Conservation (phyloP, 2,329 filamentous ascomycete genomes). For the Colletotrichum neosansevieriae region DNA sequence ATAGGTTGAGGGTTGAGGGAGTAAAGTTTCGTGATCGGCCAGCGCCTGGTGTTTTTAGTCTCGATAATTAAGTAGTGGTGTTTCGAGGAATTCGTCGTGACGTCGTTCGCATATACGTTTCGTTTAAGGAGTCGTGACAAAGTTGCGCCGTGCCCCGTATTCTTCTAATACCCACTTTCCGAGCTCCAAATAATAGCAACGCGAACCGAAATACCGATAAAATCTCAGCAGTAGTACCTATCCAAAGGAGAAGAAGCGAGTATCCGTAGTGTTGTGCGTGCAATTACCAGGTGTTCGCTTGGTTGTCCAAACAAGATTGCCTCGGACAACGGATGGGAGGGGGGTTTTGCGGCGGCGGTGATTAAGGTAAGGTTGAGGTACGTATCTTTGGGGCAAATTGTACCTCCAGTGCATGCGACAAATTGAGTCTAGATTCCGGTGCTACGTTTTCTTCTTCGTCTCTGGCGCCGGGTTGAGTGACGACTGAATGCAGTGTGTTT, state of each 20-base stretch:
- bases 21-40: not conserved
- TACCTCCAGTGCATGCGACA: constrained; percentile 1
- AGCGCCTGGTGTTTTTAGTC: not conserved
- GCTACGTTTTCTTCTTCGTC: not conserved
- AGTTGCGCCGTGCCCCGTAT: constrained; percentile 33
- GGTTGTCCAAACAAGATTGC: constrained; percentile 23
- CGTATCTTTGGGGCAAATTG: constrained; percentile 7
- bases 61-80: constrained; percentile 21
- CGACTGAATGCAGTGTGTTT: constrained; percentile 20
- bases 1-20: not conserved
- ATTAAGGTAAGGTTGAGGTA: constrained; percentile 3
- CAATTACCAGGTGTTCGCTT: constrained; percentile 1
- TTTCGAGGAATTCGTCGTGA: constrained; percentile 29
- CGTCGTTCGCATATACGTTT: constrained; percentile 39
- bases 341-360: constrained; percentile 4
- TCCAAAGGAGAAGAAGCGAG: not conserved
- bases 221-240: not conserved
- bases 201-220: not conserved
- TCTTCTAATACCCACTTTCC: constrained; percentile 28
- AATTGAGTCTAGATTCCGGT: not conserved
- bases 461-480: not conserved
- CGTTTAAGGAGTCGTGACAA: constrained; percentile 37
- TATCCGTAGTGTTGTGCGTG: not conserved
- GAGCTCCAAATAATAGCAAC: not conserved
- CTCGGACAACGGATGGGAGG: constrained; percentile 4